A percentile compares a stretch with the other conserved stretches of the same genome.
phyloP scores from a whole-genome alignment of 805 yeast species.

The Barnettozyma vustinii region DNA sequence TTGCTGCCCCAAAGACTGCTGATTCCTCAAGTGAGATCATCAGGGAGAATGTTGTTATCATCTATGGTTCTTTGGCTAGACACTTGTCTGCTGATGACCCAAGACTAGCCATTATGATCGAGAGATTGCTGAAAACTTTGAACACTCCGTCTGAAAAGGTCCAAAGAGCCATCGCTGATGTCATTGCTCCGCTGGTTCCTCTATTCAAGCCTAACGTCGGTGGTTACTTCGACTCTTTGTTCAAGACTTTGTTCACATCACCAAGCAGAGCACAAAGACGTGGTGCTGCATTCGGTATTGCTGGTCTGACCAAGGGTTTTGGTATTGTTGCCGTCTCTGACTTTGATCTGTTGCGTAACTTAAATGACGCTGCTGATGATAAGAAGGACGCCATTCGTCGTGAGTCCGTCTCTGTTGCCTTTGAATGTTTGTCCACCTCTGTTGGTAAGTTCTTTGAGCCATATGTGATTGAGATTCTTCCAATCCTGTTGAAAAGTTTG shows the following conservation, averaged over 20 bases:
- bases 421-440: constrained; percentile 76
- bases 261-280: constrained; percentile 47
- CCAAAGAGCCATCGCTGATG: constrained; percentile 80
- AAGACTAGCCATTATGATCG: constrained; percentile 60
- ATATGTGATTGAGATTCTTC: constrained; percentile 82
- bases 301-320: constrained; percentile 87
- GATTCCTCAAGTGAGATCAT: constrained; percentile 52
- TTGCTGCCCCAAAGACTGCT: constrained; percentile 42
- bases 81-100: constrained; percentile 66
- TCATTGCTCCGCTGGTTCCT: constrained; percentile 77
- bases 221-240: constrained; percentile 50
- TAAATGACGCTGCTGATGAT: constrained; percentile 84
- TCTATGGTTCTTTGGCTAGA: constrained; percentile 88
- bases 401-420: constrained; percentile 83
- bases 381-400: constrained; percentile 67
- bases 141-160: constrained; percentile 88
- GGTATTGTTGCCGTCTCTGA: constrained; percentile 77
- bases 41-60: constrained; percentile 74
- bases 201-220: constrained; percentile 47
- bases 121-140: constrained; percentile 65
- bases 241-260: constrained; percentile 54
- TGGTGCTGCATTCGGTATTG: constrained; percentile 95
- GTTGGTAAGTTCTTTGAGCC: constrained; percentile 86
- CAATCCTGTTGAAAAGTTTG: constrained; percentile 68
- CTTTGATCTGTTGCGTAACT: constrained; percentile 67